phyloP scores from a whole-genome alignment of 306 rosid genomes.

The Oemleria cerasiformis region DNA sequence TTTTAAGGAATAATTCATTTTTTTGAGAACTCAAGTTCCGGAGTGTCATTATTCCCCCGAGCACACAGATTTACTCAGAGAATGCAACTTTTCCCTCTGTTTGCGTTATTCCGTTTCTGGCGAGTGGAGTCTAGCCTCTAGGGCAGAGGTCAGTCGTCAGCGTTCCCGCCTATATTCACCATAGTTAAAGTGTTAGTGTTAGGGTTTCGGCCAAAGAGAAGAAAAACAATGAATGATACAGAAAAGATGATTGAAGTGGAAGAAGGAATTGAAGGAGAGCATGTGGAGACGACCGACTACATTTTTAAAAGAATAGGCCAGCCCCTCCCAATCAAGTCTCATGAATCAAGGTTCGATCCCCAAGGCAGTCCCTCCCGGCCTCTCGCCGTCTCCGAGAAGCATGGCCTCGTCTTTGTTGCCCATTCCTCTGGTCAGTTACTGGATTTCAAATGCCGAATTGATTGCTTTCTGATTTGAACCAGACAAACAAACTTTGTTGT shows the following conservation, averaged over 20 bases:
- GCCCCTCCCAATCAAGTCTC: conserved; percentile 47
- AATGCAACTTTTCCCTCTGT: too few species aligned
- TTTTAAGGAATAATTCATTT: too few species aligned
- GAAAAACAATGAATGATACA: neutral
- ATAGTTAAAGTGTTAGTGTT: neutral
- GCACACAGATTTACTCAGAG: too few species aligned
- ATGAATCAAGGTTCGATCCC: conserved; percentile 40
- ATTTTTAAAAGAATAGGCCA: conserved; percentile 69
- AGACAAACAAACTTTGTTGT: neutral
- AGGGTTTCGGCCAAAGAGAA: conserved; percentile 16
- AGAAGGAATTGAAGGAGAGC: conserved; percentile 51
- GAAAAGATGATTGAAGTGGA: conserved; percentile 25
- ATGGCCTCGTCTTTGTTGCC: conserved; percentile 61
- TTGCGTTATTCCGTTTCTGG: neutral
- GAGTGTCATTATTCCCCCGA: too few species aligned
- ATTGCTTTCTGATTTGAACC: neutral
- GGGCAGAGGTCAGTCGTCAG: neutral
- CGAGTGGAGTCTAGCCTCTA: neutral
- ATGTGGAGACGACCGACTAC: conserved; percentile 36
- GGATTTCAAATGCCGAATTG: neutral
- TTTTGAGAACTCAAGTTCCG: too few species aligned
- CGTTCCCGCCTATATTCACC: conserved; percentile 15
- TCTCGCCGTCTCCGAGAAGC: conserved; percentile 68
- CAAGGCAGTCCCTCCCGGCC: conserved; percentile 58
- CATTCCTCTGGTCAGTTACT: conserved; percentile 47